These are phyloP conservation scores for Epichloe sibirici DNA, from an alignment of 2,329 filamentous ascomycete genomes.

Conservation along the genomic window DNA sequence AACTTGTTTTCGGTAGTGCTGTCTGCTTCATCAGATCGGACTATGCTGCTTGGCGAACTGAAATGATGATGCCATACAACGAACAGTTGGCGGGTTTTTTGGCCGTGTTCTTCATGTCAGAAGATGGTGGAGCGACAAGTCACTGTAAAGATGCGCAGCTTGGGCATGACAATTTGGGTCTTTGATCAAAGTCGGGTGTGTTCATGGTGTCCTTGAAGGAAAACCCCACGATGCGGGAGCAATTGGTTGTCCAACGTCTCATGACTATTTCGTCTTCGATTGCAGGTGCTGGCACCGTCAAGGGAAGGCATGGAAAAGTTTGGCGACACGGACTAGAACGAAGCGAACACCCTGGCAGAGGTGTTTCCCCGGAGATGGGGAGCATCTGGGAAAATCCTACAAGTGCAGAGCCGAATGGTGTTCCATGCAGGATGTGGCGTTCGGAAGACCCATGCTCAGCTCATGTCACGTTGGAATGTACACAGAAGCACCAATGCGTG, in stretches of 20 bases:
- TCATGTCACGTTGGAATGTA: too few species aligned
- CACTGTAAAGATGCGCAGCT: not conserved
- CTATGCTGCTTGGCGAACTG: slow-evolving; percentile 71
- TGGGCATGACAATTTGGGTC: not conserved
- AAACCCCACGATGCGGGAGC: not conserved
- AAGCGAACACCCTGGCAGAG: too few species aligned
- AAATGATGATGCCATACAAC: slow-evolving; percentile 24
- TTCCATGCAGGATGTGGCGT: too few species aligned
- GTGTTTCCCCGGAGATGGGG: too few species aligned
- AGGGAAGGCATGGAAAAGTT: not conserved
- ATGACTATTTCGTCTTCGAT: not conserved
- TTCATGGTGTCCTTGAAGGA: too few species aligned
- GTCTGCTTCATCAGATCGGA: slow-evolving; percentile 82
- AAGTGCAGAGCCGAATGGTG: too few species aligned
- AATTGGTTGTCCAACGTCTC: not conserved
- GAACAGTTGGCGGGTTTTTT: not conserved
- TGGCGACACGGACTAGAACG: not conserved
- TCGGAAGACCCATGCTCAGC: too few species aligned
- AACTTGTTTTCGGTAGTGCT: slow-evolving; percentile 50
- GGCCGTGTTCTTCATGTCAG: not conserved
- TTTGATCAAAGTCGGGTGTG: too few species aligned
- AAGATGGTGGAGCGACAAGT: not conserved
- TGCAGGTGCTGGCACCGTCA: not conserved
- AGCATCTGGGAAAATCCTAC: too few species aligned
- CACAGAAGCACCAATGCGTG: too few species aligned